Evolutionary conservation across 345 rosid genomes (phyloP).

Genomic region (rapeseed (Brassica napus)): DNA sequence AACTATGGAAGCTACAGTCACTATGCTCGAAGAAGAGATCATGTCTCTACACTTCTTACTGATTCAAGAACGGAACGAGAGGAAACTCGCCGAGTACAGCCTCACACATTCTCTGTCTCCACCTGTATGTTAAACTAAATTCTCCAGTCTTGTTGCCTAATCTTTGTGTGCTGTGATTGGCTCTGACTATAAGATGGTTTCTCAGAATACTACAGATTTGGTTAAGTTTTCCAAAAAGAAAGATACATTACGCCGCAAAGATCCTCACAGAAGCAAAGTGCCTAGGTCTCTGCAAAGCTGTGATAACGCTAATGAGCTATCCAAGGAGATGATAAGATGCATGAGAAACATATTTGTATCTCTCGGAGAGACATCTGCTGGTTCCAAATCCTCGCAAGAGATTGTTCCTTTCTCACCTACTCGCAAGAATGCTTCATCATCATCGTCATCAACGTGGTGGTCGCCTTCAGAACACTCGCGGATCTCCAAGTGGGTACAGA

Average conservation of each 20-base stretch:
- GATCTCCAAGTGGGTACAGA: slow-evolving; percentile 41
- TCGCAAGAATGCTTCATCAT: slow-evolving; percentile 29
- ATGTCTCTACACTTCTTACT: slow-evolving; percentile 82
- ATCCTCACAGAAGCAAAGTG: slow-evolving; percentile 22
- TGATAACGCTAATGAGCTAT: slow-evolving; percentile 40
- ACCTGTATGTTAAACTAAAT: slow-evolving; percentile 35
- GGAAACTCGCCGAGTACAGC: slow-evolving; percentile 76
- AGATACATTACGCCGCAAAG: slow-evolving; percentile 7
- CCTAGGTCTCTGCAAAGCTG: slow-evolving; percentile 18
- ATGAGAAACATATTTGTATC: slow-evolving; percentile 90
- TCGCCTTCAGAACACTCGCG: slow-evolving; percentile 42
- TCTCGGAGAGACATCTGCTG: slow-evolving; percentile 71
- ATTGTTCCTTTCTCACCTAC: slow-evolving; percentile 8
- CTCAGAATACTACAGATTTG: slow-evolving; percentile 34
- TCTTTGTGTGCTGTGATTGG: background rate
- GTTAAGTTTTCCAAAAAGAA: slow-evolving; percentile 19
- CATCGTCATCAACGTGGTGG: slow-evolving; percentile 36
- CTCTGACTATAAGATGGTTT: slow-evolving; percentile 19
- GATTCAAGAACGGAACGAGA: slow-evolving; percentile 90
- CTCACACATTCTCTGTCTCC: slow-evolving; percentile 55
- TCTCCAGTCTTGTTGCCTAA: slow-evolving; percentile 2
- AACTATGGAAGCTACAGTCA: slow-evolving; percentile 61
- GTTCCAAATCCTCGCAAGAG: slow-evolving; percentile 49
- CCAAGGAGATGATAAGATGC: slow-evolving; percentile 89
- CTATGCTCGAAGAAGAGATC: slow-evolving; percentile 74